Evolutionary conservation across 306 rosid genomes (phyloP).

Genomic region (Begonia peltatifolia): DNA sequence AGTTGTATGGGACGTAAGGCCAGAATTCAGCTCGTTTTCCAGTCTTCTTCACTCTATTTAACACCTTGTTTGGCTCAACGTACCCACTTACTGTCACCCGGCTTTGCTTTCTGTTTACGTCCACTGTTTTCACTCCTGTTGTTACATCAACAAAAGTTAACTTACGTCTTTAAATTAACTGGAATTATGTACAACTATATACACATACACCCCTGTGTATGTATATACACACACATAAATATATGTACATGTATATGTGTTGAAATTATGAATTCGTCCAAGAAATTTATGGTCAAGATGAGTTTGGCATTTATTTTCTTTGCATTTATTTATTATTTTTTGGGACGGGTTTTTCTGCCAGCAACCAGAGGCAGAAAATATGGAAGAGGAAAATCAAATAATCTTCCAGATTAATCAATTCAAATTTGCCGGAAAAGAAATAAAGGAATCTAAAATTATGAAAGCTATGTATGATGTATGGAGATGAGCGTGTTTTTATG

Average conservation of each 20-base stretch:
- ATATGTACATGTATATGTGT: neutral
- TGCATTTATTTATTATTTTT: too few relatives aligned
- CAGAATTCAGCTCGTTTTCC: slow-evolving; percentile 86
- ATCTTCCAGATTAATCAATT: too few relatives aligned
- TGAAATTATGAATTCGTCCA: neutral
- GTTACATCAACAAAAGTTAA: too few relatives aligned
- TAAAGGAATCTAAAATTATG: too few relatives aligned
- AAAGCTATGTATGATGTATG: too few relatives aligned
- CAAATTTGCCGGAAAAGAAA: too few relatives aligned
- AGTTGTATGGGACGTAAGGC: slow-evolving; percentile 80
- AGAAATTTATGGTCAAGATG: too few relatives aligned
- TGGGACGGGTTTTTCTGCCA: too few relatives aligned
- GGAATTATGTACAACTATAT: neutral
- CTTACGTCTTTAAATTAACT: neutral
- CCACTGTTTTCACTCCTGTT: slow-evolving; percentile 58
- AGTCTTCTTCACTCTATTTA: slow-evolving; percentile 61
- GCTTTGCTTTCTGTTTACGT: slow-evolving; percentile 65
- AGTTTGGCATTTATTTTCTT: too few relatives aligned
- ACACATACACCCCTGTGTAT: neutral
- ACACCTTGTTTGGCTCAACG: slow-evolving; percentile 75
- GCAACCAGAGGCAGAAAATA: too few relatives aligned
- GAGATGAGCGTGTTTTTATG: too few relatives aligned
- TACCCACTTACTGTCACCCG: slow-evolving; percentile 56
- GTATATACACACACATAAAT: neutral
- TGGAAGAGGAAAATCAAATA: too few relatives aligned